These are phyloP conservation scores for Raffaelea albimanens DNA, from an alignment of 2,329 filamentous ascomycete genomes.

Conservation along the genomic window DNA sequence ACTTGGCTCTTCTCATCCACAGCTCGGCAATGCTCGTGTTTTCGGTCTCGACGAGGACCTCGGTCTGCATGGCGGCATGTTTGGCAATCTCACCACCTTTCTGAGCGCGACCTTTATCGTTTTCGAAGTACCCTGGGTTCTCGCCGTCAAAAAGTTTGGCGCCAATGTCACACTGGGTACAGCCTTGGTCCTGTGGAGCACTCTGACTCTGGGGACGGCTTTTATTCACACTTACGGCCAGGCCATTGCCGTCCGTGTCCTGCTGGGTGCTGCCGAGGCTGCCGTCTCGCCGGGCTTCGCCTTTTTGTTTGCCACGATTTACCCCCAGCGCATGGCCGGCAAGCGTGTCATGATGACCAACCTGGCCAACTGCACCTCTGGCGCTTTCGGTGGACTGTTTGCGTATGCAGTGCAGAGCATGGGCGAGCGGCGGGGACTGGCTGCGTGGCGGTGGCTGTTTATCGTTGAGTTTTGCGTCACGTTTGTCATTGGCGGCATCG, in stretches of 20 bases:
- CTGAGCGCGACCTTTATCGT: conserved; percentile 7
- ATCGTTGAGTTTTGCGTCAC: conserved; percentile 24
- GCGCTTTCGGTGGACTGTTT: conserved; percentile 15
- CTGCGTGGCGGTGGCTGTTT: conserved; percentile 38
- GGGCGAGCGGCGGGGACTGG: conserved; percentile 29
- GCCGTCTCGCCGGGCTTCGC: conserved; percentile 18
- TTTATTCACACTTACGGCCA: conserved; percentile 10
- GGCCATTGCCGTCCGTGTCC: conserved; percentile 6
- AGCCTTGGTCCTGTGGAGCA: conserved; percentile 5
- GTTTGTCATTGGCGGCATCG: conserved; percentile 1
- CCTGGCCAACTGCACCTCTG: conserved; percentile 15
- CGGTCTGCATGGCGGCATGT: conserved; percentile 3
- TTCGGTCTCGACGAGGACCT: conserved; percentile 8
- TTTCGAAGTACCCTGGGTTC: conserved; percentile 9
- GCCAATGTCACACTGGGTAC: conserved; percentile 5
- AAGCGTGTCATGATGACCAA: conserved; percentile 16
- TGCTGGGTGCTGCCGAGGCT: conserved; percentile 15
- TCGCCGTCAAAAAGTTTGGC: conserved; percentile 8
- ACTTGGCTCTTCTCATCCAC: neutral
- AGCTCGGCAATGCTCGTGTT: conserved; percentile 8
- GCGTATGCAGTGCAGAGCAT: conserved; percentile 21
- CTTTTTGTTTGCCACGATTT: conserved; percentile 21
- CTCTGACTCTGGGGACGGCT: conserved; percentile 6
- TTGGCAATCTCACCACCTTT: conserved; percentile 9
- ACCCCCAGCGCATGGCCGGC: conserved; percentile 19